A percentile compares a stretch with the other conserved stretches of the same genome.
These are phyloP conservation scores for Metschnikowia kunwiensis DNA, from an alignment of 805 yeast genomes.

Conservation along the genomic window DNA sequence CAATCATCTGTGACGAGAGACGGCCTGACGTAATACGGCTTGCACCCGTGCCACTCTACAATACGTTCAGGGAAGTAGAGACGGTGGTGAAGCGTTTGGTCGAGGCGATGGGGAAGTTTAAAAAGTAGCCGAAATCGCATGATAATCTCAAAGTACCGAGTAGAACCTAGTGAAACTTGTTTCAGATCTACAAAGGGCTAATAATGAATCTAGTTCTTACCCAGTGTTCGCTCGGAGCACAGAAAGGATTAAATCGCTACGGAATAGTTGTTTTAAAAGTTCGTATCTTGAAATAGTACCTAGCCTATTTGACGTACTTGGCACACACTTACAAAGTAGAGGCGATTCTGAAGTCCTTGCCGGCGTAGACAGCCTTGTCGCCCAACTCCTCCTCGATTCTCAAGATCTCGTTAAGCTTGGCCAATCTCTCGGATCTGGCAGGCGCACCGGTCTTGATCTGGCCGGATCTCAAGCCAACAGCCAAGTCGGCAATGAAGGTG, in stretches of 20 bases:
- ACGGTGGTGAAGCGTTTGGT: slow-evolving; percentile 45
- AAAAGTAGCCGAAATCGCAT: no score
- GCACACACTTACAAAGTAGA: slow-evolving; percentile 33
- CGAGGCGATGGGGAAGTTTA: slow-evolving; percentile 28
- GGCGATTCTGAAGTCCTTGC: slow-evolving; percentile 75
- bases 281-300: slow-evolving; percentile 8
- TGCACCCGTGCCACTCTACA: slow-evolving; percentile 86
- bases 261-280: slow-evolving; percentile 1
- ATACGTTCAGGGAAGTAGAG: slow-evolving; percentile 64
- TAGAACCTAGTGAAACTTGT: background rate
- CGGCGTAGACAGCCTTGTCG: slow-evolving; percentile 95
- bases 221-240: no score
- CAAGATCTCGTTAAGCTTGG: slow-evolving; percentile 96
- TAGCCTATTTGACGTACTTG: slow-evolving; percentile 5
- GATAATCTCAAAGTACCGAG: no score
- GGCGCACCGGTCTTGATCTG: slow-evolving; percentile 99
- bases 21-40: slow-evolving; percentile 85
- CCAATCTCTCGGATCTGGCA: slow-evolving; percentile 99
- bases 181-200: background rate
- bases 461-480: slow-evolving; percentile 97
- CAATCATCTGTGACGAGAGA: slow-evolving; percentile 83
- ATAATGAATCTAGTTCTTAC: no score
- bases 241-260: no score
- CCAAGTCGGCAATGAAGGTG: slow-evolving; percentile 94
- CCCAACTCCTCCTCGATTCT: slow-evolving; percentile 99